phyloP scores from a whole-genome alignment of 2,329 filamentous ascomycete species.

The Fusarium sp. region DNA sequence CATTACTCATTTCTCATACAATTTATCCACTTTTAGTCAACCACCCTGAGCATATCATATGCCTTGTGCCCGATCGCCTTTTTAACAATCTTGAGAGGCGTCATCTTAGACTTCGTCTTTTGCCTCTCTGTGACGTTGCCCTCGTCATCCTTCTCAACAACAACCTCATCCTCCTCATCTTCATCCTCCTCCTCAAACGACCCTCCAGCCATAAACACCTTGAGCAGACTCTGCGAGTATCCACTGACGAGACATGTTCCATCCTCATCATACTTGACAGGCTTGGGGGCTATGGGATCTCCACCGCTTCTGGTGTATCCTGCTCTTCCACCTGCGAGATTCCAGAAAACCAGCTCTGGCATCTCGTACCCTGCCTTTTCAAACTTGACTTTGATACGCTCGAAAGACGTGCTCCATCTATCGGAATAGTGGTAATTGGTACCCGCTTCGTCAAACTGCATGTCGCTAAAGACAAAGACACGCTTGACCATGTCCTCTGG shows the following conservation, averaged over 20 bases:
- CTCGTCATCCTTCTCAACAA: conserved; percentile 51
- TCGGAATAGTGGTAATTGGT: neutral
- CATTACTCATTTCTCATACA: conserved; percentile 30
- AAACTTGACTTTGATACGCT: conserved; percentile 64
- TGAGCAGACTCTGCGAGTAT: conserved; percentile 71
- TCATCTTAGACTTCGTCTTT: conserved; percentile 59
- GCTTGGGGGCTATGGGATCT: conserved; percentile 61
- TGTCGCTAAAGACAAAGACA: conserved; percentile 73
- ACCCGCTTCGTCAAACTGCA: conserved; percentile 68
- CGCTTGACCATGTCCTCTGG: conserved; percentile 73
- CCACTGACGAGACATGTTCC: conserved; percentile 68
- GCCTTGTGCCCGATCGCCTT: conserved; percentile 68
- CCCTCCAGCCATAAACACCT: conserved; percentile 68
- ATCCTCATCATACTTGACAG: conserved; percentile 60
- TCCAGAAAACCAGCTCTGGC: conserved; percentile 74
- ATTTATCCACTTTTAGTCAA: conserved; percentile 60
- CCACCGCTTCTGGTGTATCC: conserved; percentile 45
- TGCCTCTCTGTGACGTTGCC: conserved; percentile 30
- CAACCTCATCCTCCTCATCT: conserved; percentile 55
- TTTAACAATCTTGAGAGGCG: conserved; percentile 61
- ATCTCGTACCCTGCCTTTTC: conserved; percentile 68
- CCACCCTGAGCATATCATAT: conserved; percentile 68
- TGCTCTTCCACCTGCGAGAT: conserved; percentile 62
- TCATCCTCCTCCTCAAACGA: conserved; percentile 61
- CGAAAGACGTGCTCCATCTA: conserved; percentile 63